Evolutionary conservation across 371 early-diverging fungal genomes (phyloP), one percentile per base, ranked within the genome.

Genomic region (Mortierella sp.): DNA sequence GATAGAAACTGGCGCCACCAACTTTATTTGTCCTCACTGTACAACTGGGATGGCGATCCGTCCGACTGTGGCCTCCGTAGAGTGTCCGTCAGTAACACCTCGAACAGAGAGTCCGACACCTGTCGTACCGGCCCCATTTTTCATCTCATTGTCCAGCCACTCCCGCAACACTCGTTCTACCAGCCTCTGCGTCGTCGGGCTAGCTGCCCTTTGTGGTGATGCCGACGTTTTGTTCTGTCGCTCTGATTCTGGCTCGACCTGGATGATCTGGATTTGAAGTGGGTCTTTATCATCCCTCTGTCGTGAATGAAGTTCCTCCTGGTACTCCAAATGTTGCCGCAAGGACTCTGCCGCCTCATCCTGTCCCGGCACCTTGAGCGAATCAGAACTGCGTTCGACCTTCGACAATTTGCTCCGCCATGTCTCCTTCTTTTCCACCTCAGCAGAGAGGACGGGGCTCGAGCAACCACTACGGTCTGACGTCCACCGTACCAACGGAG

Each of bases 111-210:
- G 64, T 2, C 73, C 79, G 10, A 64, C 70, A 6, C 70, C 70
- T 5, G 75, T 64, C 6, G 84, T 76, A 0, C 73, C 76, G 2
- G 53, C 79, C 6, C 76, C 79, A 61, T 72, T 64, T 43, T 66
- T 76, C 79, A 83, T 73, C 53, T 76, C 84, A 45, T 44, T 79
- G 29, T 76, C 79, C 22, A 83, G 52, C 90, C 91, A 91, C 43
- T 91, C 88, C 24, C 88, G 82, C n/a, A 90, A 68, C 13, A 90
- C 87, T 0, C 91, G 86, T 34, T 86, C 87, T 1, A 89, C 85
- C 34, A 77, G 70, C 31, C 81, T 45, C 73, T 71, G 68, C 8
- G 78, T 80, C 22, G 81, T 80, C 37, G 80, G 80, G 45, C 80
- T 81, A 8, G 78, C 68, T 26, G 79, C 52, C n/a, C 77, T 74